phyloP scores from a whole-genome alignment of 2,329 filamentous ascomycete species.

The Aureobasidium namibiae region DNA sequence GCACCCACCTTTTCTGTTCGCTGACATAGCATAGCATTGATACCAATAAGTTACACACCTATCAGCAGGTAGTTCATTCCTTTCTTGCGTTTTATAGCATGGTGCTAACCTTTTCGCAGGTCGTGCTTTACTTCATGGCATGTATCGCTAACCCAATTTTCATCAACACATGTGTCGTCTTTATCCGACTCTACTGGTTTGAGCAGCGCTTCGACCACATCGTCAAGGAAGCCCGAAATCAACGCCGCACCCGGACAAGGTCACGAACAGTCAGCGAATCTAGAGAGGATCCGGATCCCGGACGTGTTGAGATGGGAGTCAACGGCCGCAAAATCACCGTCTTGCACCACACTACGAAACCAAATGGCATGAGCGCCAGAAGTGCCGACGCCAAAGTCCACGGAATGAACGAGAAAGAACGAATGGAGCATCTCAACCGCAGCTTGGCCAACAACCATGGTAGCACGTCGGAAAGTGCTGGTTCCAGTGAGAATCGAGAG shows the following conservation, averaged over 20 bases:
- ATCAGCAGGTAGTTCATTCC: conserved; percentile 35
- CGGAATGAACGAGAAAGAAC: conserved; percentile 38
- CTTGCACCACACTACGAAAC: conserved; percentile 49
- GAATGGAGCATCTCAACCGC: conserved; percentile 23
- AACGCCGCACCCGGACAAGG: conserved; percentile 57
- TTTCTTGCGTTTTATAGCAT: not conserved
- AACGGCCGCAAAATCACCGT: conserved; percentile 59
- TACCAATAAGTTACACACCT: conserved; percentile 37
- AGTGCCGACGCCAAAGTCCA: conserved; percentile 41
- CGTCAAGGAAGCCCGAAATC: conserved; percentile 60
- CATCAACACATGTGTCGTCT: conserved; percentile 78
- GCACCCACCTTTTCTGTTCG: not conserved
- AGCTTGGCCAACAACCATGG: not conserved
- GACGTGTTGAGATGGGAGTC: conserved; percentile 54
- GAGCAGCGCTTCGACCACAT: conserved; percentile 89
- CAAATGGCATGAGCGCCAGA: conserved; percentile 44
- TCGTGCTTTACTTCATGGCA: conserved; percentile 62
- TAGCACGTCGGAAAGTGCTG: conserved; percentile 6
- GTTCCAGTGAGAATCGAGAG: conserved; percentile 17
- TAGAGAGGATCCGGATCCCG: conserved; percentile 39
- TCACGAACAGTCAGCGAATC: conserved; percentile 42
- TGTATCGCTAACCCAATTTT: conserved; percentile 76
- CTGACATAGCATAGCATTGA: conserved; percentile 32
- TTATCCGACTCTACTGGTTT: conserved; percentile 94
- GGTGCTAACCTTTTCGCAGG: conserved; percentile 35